Base-by-base conservation (phyloP, 192 early-diverging fungal species). In the Cetraspora pellucida region DNA sequence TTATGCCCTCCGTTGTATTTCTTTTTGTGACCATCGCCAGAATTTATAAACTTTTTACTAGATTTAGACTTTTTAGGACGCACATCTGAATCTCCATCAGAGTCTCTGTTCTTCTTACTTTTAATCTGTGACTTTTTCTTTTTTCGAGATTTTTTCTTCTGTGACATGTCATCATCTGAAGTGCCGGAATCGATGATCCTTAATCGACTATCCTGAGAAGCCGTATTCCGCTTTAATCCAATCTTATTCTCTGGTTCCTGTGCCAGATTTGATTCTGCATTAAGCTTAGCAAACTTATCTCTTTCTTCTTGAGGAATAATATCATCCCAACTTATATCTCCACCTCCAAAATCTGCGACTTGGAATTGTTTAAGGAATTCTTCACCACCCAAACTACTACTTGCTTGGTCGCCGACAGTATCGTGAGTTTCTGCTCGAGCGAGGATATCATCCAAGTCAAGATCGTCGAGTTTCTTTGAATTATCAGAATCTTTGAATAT, bases 391-490 rank as follows among this genome's bases (percentile, higher is more conserved):
- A 90, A 78, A 25, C 83, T 85, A 13, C 81, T 81, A 2, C 87
- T 87, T 4, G 87, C 90, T 21, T 90, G 88, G 43, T 85, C 89
- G 58, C 87, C 87, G 3, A 87, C 82, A 7, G 93, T 93, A 60
- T 98, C 94, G 13, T 92, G 91, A 75, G 92, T 90, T 84, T 99
- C 98, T 10, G 98, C 98, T 63, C 95, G 89, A 44, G 93, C 95
- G 37, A 99, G 87, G 83, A 99, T 97, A 79, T 96, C 95, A 82
- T 99, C 98, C 73, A 99, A 81, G 79, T 99, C 96, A 81, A 99
- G 84, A 68, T 98, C 94, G 65, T 97, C 96, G 58, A 99, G 80
- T 77, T 91, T 91, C 77, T 92, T 90, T 85, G 91, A 86, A 59
- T 77, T 81, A 10, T 90, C 91, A 0, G 77, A 74, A 44, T 92